Percentiles rank a stretch among this genome's conserved stretches.
Evolutionary conservation across 352 stramenopile species (phyloP).

Genomic region (Phytophthora vignae): DNA sequence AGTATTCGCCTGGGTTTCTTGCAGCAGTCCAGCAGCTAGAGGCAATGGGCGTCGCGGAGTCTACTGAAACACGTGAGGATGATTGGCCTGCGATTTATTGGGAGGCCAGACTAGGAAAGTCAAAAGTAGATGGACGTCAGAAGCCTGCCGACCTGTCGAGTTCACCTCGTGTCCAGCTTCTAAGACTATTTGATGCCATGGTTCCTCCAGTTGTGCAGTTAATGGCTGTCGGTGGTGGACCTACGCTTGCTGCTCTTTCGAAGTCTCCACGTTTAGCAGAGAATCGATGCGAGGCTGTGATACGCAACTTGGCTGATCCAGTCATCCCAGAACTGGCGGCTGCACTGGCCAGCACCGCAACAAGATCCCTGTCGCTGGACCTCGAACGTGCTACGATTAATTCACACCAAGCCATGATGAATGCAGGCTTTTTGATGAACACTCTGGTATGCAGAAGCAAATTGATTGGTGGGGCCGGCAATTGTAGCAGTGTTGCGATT

Average conservation of each 20-base stretch:
- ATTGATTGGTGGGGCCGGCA: not conserved
- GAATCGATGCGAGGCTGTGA: not conserved
- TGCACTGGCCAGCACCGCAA: not conserved
- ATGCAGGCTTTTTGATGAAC: not conserved
- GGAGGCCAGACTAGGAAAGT: no score
- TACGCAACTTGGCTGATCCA: not conserved
- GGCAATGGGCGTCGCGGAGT: not conserved
- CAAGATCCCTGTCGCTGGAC: not conserved
- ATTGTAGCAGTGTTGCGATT: not conserved
- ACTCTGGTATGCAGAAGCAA: not conserved
- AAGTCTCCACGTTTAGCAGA: not conserved
- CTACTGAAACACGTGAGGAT: not conserved
- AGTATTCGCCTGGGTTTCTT: not conserved
- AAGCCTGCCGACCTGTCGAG: not conserved
- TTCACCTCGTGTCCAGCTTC: not conserved
- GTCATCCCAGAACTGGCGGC: not conserved
- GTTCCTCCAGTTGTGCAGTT: not conserved
- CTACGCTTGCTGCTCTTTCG: not conserved
- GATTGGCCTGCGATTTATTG: not conserved
- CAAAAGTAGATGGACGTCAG: not conserved
- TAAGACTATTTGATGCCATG: not conserved
- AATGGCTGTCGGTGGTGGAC: not conserved
- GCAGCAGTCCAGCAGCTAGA: not conserved
- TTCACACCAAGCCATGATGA: not conserved
- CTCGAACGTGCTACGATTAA: not conserved